A percentile compares a stretch with the other conserved stretches of the same genome.
Conservation (phyloP, 2,329 filamentous ascomycete genomes). For the Coniochaeta hoffmannii region DNA sequence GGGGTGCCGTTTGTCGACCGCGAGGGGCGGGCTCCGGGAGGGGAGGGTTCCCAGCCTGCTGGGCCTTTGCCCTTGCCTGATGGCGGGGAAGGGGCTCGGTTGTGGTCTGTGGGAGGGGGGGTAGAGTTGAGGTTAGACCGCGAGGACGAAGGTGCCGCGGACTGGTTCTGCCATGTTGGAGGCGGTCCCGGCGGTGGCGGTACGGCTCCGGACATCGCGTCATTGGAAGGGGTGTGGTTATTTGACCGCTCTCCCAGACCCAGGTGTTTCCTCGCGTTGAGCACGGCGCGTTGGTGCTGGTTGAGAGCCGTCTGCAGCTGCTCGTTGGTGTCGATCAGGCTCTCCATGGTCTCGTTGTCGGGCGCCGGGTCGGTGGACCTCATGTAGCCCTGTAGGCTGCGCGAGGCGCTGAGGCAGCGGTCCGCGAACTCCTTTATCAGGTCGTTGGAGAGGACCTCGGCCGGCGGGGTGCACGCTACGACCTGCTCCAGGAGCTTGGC, state of each 20-base stretch:
- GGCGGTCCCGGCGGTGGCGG: constrained; percentile 4
- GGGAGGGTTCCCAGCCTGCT: not conserved
- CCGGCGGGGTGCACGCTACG: constrained; percentile 72
- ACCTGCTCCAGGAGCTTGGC: constrained; percentile 90
- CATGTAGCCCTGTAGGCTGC: constrained; percentile 83
- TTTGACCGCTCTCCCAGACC: constrained; percentile 27
- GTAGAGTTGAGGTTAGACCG: constrained; percentile 2
- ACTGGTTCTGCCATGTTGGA: constrained; percentile 4
- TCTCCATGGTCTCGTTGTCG: constrained; percentile 91
- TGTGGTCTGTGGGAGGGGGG: constrained; percentile 19
- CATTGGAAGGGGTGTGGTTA: constrained; percentile 18
- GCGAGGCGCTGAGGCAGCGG: constrained; percentile 72
- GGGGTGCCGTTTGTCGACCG: not conserved
- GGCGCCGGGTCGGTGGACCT: constrained; percentile 68
- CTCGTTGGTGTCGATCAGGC: constrained; percentile 90
- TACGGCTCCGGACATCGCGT: constrained; percentile 1
- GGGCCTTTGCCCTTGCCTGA: not conserved
- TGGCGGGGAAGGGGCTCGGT: not conserved
- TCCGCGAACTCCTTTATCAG: constrained; percentile 87
- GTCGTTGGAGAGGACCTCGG: constrained; percentile 75
- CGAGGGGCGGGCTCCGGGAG: not conserved
- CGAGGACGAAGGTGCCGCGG: not conserved
- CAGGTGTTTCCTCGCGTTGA: constrained; percentile 52
- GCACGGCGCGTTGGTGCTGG: constrained; percentile 74
- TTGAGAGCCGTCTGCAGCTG: constrained; percentile 76